A percentile compares a stretch with the other conserved stretches of the same genome.
Conservation (phyloP, 2,329 filamentous ascomycete genomes). For the Pseudopyricularia cyperi region DNA sequence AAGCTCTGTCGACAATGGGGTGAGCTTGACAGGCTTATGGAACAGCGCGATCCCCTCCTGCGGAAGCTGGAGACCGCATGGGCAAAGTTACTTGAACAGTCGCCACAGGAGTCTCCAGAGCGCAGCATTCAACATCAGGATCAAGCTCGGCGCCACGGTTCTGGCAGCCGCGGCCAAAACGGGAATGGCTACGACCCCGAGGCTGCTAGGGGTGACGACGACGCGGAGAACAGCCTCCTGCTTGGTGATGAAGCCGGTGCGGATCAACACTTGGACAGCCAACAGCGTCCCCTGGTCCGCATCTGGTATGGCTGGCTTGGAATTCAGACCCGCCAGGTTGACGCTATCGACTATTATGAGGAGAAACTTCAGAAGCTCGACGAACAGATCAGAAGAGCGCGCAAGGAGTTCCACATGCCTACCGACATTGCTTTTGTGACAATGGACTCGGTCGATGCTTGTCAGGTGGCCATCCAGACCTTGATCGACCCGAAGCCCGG, state of each 20-base stretch:
- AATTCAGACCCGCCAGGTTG: constrained; percentile 58
- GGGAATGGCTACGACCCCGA: constrained; percentile 15
- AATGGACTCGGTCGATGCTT: constrained; percentile 87
- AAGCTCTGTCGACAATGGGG: constrained; percentile 81
- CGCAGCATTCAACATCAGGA: not conserved
- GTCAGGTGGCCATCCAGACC: constrained; percentile 92
- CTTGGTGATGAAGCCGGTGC: constrained; percentile 25
- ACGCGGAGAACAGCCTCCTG: constrained; percentile 45
- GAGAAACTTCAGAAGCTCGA: constrained; percentile 72
- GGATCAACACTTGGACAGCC: constrained; percentile 29
- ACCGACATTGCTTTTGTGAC: constrained; percentile 89
- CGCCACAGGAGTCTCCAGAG: not conserved
- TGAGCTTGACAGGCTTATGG: constrained; percentile 62
- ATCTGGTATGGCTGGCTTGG: constrained; percentile 70
- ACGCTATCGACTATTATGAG: constrained; percentile 91
- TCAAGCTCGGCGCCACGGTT: not conserved
- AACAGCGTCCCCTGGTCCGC: constrained; percentile 49
- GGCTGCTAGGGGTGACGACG: constrained; percentile 16
- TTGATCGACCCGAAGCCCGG: constrained; percentile 83
- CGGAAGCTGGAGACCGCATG: constrained; percentile 71
- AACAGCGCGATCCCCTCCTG: constrained; percentile 50
- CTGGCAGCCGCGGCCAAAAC: not conserved
- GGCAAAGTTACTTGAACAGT: constrained; percentile 22
- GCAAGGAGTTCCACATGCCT: constrained; percentile 63
- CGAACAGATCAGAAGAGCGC: constrained; percentile 54